These are phyloP conservation scores for Thelonectria rubi DNA, from an alignment of 2,329 filamentous ascomycete genomes.

Conservation along the genomic window DNA sequence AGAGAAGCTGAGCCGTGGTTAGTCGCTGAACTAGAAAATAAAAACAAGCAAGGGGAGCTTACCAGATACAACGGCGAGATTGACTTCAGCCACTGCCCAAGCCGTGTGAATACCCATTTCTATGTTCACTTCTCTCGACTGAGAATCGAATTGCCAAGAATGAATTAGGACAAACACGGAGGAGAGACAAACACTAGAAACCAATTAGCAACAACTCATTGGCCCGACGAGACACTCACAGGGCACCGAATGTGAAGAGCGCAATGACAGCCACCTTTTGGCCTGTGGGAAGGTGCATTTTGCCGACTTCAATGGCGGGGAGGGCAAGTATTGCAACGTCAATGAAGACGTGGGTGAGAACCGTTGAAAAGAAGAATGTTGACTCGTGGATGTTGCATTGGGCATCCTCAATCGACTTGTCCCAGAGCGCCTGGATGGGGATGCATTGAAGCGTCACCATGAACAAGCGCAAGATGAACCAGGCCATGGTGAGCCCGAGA, in stretches of 20 bases:
- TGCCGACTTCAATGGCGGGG: slow-evolving; percentile 44
- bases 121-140: slow-evolving; percentile 37
- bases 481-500: slow-evolving; percentile 34
- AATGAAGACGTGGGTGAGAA: slow-evolving; percentile 44
- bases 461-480: slow-evolving; percentile 45
- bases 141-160: slow-evolving; percentile 34
- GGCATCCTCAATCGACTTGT: slow-evolving; percentile 36
- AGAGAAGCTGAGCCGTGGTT: slow-evolving; percentile 27
- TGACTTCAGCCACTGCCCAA: slow-evolving; percentile 45
- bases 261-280: slow-evolving; percentile 44
- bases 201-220: background rate
- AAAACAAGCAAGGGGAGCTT: background rate
- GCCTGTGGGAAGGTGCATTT: slow-evolving; percentile 40
- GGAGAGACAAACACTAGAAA: slow-evolving; percentile 32
- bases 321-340: slow-evolving; percentile 46
- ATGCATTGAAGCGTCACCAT: slow-evolving; percentile 47
- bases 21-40: background rate
- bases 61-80: slow-evolving; percentile 44
- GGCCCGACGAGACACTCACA: slow-evolving; percentile 33
- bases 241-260: slow-evolving; percentile 43
- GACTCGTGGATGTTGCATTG: slow-evolving; percentile 45
- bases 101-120: slow-evolving; percentile 40
- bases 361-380: slow-evolving; percentile 46
- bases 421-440: slow-evolving; percentile 47
- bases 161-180: slow-evolving; percentile 42